Conservation (phyloP, 768 basidiomycete species). For the Fibroporia radiculosa region DNA sequence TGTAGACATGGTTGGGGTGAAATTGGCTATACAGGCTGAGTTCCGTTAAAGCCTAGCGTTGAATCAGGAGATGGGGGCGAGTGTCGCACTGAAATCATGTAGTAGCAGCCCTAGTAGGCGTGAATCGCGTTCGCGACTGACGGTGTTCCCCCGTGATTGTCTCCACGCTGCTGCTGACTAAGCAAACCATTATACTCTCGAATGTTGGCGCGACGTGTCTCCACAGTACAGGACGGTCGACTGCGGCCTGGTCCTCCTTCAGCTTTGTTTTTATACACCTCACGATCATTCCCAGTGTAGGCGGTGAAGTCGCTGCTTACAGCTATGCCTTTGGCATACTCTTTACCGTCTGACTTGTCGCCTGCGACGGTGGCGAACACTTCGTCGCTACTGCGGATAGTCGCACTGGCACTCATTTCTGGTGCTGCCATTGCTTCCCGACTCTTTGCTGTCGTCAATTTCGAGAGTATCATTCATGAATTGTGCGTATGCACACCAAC, state of each 20-base stretch:
- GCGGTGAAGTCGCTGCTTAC: background rate
- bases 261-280: background rate
- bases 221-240: background rate
- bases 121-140: too few relatives aligned
- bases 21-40: too few relatives aligned
- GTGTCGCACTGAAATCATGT: too few relatives aligned
- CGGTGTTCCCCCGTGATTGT: too few relatives aligned
- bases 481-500: constrained; percentile 53
- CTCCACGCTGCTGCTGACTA: too few relatives aligned
- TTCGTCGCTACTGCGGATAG: constrained; percentile 83
- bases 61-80: too few relatives aligned
- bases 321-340: constrained; percentile 42
- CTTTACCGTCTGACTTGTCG: constrained; percentile 63
- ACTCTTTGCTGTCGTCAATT: constrained; percentile 94
- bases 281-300: background rate
- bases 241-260: constrained; percentile 1
- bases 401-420: constrained; percentile 86
- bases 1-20: constrained; percentile 27
- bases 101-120: too few relatives aligned
- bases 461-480: constrained; percentile 99
- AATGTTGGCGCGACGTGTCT: constrained; percentile 7
- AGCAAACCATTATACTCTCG: background rate
- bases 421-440: constrained; percentile 93
- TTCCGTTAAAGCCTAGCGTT: too few relatives aligned
- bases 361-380: constrained; percentile 75